Evolutionary conservation across 2,329 filamentous ascomycete species (phyloP), one percentile per base, ranked within the genome.

Genomic region (Colletotrichum plurivorum): DNA sequence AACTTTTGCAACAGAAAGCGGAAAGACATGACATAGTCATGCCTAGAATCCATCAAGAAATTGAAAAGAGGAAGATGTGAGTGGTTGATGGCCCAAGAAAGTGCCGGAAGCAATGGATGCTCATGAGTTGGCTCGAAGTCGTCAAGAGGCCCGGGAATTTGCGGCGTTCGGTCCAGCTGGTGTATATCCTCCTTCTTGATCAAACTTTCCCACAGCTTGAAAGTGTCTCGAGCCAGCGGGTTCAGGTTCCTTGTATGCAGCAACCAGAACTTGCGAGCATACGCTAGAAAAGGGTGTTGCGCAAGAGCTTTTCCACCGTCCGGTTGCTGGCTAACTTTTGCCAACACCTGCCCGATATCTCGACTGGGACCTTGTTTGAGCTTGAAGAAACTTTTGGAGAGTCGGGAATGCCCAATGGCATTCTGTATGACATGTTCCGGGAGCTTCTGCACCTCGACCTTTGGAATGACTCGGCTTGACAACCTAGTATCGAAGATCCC

Each of bases 401-500:
- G 2, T 0, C 46, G 46, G 12, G 7, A 13, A 10, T 2, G n/a
- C n/a, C 46, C n/a, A 16, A 18, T 25, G 18, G 46, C 18, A 12
- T 12, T 49, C 9, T 18, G 8, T 20, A 49, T 3, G 8, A 49
- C n/a, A 4, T 22, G n/a, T 5, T 12, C 12, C 5, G 46, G 18
- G 12, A 49, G n/a, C 7, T 12, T 16, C n/a, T 22, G n/a, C 8
- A 22, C 46, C 12, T 49, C 46, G 10, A 49, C 20, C 2, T 49
- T 20, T 49, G 46, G 46, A 5, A 13, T 6, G 20, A 49, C 7
- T 3, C n/a, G 5, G 9, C 5, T 49, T 22, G 46, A 49, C 10
- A 49, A 7, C 1, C 46, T 9, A 22, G 7, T 25, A 22, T 71
- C 71, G 55, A 75, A 78, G 56, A 74, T 72, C 39, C 63, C 69